Percentiles rank a stretch among this genome's conserved stretches.
Evolutionary conservation across 1,139 yeast species (phyloP).

Genomic region (Pichia sp.): DNA sequence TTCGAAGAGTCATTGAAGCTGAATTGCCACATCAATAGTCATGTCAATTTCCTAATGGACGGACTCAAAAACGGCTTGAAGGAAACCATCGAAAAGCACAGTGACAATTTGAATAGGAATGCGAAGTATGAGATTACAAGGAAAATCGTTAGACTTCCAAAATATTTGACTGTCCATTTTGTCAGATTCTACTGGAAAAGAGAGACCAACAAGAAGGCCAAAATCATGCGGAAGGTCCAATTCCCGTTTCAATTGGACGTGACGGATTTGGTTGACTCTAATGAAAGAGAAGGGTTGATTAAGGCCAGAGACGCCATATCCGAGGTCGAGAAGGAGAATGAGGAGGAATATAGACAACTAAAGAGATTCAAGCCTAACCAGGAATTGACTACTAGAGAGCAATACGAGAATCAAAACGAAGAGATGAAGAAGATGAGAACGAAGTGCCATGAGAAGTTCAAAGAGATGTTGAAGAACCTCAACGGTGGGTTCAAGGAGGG

Average conservation of each 20-base stretch:
- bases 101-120: conserved; percentile 63
- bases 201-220: conserved; percentile 84
- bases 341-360: conserved; percentile 68
- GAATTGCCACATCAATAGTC: conserved; percentile 81
- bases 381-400: conserved; percentile 32
- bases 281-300: conserved; percentile 60
- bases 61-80: conserved; percentile 73
- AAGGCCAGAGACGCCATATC: conserved; percentile 74
- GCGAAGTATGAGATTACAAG: conserved; percentile 67
- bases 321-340: conserved; percentile 69
- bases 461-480: conserved; percentile 39
- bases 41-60: conserved; percentile 83
- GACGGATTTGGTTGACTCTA: conserved; percentile 77
- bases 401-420: conserved; percentile 45
- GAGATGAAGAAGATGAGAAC: conserved; percentile 43
- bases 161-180: conserved; percentile 83
- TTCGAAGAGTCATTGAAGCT: conserved; percentile 64
- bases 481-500: conserved; percentile 40
- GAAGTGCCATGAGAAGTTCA: conserved; percentile 44
- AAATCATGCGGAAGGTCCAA: conserved; percentile 86
- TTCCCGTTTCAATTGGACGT: conserved; percentile 92
- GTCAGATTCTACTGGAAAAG: conserved; percentile 95
- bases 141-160: conserved; percentile 76
- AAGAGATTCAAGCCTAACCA: conserved; percentile 54
- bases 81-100: conserved; percentile 75